A percentile compares a stretch with the other conserved stretches of the same genome.
These are phyloP conservation scores for Anisodus acutangulus DNA, from an alignment of 257 asterid genomes.

Conservation along the genomic window DNA sequence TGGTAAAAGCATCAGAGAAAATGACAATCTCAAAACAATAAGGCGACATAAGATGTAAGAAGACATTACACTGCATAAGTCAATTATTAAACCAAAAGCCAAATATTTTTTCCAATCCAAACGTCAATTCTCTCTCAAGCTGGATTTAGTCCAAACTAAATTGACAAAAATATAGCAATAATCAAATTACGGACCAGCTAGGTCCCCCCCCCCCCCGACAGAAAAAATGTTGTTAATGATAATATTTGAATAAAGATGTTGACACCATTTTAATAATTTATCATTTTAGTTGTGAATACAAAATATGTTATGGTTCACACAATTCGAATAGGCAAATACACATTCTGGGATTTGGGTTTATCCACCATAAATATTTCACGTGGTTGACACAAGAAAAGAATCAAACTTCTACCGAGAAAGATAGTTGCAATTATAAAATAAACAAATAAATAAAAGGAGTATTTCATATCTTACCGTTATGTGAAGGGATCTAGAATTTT, in stretches of 20 bases:
- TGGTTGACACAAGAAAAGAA: background rate
- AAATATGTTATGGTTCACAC: background rate
- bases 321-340: background rate
- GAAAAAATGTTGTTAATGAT: background rate
- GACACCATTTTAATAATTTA: background rate
- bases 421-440: too few species aligned
- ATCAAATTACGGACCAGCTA: background rate
- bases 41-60: background rate
- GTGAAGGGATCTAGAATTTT: too few species aligned
- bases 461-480: too few species aligned
- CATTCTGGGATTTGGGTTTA: background rate
- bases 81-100: background rate
- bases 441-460: too few species aligned
- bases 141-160: background rate
- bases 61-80: background rate
- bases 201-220: background rate
- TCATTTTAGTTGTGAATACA: background rate
- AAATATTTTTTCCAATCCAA: background rate
- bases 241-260: background rate
- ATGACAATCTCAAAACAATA: background rate
- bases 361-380: background rate
- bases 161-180: slow-evolving; percentile 5
- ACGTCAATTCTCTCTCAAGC: background rate
- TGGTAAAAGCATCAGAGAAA: background rate
- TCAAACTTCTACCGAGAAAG: background rate